Evolutionary conservation across 73 alveolate species (phyloP).

Genomic region (Uronychia binucleata): DNA sequence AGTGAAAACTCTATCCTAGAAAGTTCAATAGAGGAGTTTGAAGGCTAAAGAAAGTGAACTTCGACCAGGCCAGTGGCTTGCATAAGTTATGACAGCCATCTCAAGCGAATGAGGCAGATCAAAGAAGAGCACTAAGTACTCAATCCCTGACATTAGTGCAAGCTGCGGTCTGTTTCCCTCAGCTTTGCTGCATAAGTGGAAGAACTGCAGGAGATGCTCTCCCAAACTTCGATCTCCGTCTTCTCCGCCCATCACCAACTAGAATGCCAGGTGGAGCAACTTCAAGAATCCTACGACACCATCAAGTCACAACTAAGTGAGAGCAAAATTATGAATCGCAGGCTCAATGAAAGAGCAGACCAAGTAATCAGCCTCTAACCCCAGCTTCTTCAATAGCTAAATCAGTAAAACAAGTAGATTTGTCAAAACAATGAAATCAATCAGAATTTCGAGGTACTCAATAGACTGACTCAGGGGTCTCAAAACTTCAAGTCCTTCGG

Average conservation of each 20-base stretch:
- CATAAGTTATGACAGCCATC: not conserved
- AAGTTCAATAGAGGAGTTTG: not conserved
- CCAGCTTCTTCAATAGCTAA: not conserved
- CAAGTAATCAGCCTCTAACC: not conserved
- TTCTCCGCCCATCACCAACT: not conserved
- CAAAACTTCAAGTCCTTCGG: not conserved
- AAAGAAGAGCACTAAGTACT: too few species aligned
- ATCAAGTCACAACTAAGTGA: not conserved
- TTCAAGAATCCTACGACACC: not conserved
- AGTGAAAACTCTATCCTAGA: not conserved
- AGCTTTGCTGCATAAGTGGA: too few species aligned
- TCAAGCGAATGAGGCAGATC: too few species aligned
- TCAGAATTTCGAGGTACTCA: not conserved
- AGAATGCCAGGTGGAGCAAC: not conserved
- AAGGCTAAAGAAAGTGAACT: not conserved
- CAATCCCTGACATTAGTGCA: too few species aligned
- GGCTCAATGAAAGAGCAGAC: not conserved
- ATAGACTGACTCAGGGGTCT: not conserved
- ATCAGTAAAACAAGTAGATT: not conserved
- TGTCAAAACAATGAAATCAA: not conserved
- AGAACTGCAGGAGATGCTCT: too few species aligned
- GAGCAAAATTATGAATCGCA: not conserved
- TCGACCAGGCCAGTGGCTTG: not conserved
- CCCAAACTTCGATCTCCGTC: too few species aligned
- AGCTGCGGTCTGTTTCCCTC: too few species aligned